Percentiles rank a stretch among this genome's conserved stretches.
Evolutionary conservation across 2,329 filamentous ascomycete species (phyloP).

Genomic region (Helminthosporium solani): DNA sequence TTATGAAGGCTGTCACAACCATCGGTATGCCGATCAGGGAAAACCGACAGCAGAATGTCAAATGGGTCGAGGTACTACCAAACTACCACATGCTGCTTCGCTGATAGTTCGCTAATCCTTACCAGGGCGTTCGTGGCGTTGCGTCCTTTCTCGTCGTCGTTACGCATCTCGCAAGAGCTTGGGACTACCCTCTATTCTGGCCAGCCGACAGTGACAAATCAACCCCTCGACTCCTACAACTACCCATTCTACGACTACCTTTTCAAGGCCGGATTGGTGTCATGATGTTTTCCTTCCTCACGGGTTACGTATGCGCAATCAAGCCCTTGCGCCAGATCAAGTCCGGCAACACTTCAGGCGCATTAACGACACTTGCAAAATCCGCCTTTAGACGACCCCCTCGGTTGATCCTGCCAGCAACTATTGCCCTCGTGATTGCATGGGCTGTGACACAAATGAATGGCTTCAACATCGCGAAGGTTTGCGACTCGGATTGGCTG

Average conservation of each 20-base stretch:
- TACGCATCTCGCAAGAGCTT: slow-evolving; percentile 55
- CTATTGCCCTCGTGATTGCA: slow-evolving; percentile 53
- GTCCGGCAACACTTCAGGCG: slow-evolving; percentile 46
- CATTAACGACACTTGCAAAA: slow-evolving; percentile 53
- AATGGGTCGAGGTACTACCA: slow-evolving; percentile 43
- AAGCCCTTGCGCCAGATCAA: slow-evolving; percentile 56
- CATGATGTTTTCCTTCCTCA: slow-evolving; percentile 58
- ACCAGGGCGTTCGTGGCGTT: slow-evolving; percentile 54
- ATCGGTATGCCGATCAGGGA: slow-evolving; percentile 19
- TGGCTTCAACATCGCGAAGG: slow-evolving; percentile 50
- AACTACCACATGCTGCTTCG: slow-evolving; percentile 1
- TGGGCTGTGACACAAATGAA: slow-evolving; percentile 53
- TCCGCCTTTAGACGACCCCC: slow-evolving; percentile 56
- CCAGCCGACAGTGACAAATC: slow-evolving; percentile 46
- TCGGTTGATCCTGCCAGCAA: slow-evolving; percentile 54
- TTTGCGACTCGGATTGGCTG: slow-evolving; percentile 55
- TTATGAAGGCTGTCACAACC: not conserved
- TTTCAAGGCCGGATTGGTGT: slow-evolving; percentile 57
- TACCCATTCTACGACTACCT: slow-evolving; percentile 56
- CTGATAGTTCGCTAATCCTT: not conserved
- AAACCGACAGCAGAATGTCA: slow-evolving; percentile 39
- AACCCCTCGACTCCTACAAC: slow-evolving; percentile 50
- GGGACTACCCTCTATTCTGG: slow-evolving; percentile 55
- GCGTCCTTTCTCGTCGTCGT: slow-evolving; percentile 56
- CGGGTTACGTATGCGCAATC: slow-evolving; percentile 57